A percentile compares a stretch with the other conserved stretches of the same genome.
phyloP scores from a whole-genome alignment of 164 flowering plant genomes.

The Liriodendron chinense region DNA sequence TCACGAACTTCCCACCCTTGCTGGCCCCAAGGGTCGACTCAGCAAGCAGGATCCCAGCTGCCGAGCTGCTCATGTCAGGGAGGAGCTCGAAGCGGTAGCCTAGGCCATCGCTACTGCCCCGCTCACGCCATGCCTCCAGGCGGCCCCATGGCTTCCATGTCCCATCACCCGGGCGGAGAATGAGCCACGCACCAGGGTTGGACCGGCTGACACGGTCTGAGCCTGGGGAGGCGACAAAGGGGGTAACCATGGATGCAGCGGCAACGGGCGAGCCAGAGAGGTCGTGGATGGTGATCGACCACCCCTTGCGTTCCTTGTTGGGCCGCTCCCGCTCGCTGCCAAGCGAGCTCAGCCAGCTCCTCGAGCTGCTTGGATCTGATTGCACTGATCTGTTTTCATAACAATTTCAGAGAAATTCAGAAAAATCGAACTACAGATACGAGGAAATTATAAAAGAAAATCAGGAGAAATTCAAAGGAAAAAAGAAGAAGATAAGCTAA shows the following conservation, averaged over 20 bases:
- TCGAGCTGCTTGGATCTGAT: slow-evolving; percentile 41
- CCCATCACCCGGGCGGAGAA: slow-evolving; percentile 77
- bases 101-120: slow-evolving; percentile 61
- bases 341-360: slow-evolving; percentile 69
- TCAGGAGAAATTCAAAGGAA: background rate
- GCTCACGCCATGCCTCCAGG: slow-evolving; percentile 93
- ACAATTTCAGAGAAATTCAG: background rate
- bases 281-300: slow-evolving; percentile 95
- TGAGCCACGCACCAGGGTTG: slow-evolving; percentile 97
- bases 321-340: slow-evolving; percentile 75
- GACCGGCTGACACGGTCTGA: slow-evolving; percentile 85
- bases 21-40: slow-evolving; percentile 52
- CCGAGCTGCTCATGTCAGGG: slow-evolving; percentile 44
- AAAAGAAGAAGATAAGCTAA: background rate
- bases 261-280: slow-evolving; percentile 93
- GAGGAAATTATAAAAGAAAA: background rate
- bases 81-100: slow-evolving; percentile 76
- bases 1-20: slow-evolving; percentile 72
- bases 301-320: slow-evolving; percentile 82
- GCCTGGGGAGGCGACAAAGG: slow-evolving; percentile 91
- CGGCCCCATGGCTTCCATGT: slow-evolving; percentile 98
- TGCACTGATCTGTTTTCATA: slow-evolving; percentile 46
- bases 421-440: background rate
- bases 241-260: slow-evolving; percentile 94
- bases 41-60: slow-evolving; percentile 48